Evolutionary conservation across 2,329 filamentous ascomycete genomes (phyloP), one percentile per base, ranked within the genome.

Genomic region (Cladobotryum protrusum): DNA sequence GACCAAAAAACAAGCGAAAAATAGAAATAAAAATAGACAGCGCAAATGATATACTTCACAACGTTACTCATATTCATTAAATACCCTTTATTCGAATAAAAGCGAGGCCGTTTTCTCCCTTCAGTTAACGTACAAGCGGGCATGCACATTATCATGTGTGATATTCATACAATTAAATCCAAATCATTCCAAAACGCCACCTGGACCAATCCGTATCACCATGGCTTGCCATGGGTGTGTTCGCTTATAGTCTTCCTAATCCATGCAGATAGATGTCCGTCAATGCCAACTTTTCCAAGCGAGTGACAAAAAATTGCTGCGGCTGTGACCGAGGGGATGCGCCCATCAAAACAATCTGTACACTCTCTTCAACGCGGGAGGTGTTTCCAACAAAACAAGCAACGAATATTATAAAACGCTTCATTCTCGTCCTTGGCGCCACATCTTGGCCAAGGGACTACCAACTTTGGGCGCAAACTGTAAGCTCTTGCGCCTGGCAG

Each of bases 391-490:
- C 24, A 29, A 2, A 29, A 29, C 24, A 29, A 29, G 6, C 24
- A 29, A 29, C 2, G 6, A 29, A 5, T 29, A 29, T 4, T 29
- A 29, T 29, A 29, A 29, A n/a, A 37, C 35, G 14, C 17, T 12
- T 29, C 48, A 40, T 45, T 35, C 29, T 33, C 20, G 4, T 42
- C 11, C 29, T 24, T 32, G 50, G 5, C 34, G 50, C 79, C 78
- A 82, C 20, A 75, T 70, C 59, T 74, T 80, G 20, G 81, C 77
- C 57, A 91, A 69, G 2, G 87, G 87, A 65, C 87, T 91, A 15
- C 79, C 83, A 51, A 89, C 71, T 68, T 86, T 86, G 29, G 87
- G 87, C 32, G 85, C 85, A 71, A 84, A 89, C 61, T 88, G 85
- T 65, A 89, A 64, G 61, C 85, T 92, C 78, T 88, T 89, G 53